These are phyloP conservation scores for Xylaria scruposa DNA, from an alignment of 495 filamentous ascomycete genomes.

Conservation along the genomic window DNA sequence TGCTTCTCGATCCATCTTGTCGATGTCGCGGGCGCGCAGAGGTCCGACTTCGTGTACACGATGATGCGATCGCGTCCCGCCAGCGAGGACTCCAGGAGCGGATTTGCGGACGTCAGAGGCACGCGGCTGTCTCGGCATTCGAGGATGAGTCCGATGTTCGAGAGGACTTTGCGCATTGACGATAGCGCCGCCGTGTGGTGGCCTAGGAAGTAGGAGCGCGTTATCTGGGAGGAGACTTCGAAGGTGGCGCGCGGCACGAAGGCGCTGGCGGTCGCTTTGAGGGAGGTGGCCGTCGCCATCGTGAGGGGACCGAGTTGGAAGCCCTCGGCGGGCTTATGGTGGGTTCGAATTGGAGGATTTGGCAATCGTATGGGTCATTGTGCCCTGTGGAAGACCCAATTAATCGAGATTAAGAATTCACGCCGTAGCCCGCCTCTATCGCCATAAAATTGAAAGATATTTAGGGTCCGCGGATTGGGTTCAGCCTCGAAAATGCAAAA, in stretches of 20 bases:
- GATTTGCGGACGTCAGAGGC: constrained; percentile 87
- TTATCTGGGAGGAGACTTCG: constrained; percentile 66
- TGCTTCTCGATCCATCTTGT: constrained; percentile 28
- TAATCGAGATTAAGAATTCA: neutral
- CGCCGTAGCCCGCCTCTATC: neutral
- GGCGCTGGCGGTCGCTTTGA: constrained; percentile 29
- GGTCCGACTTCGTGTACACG: constrained; percentile 90
- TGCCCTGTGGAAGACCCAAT: neutral
- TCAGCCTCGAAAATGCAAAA: constrained; percentile 7
- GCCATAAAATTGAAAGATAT: neutral
- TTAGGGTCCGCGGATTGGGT: neutral
- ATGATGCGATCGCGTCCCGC: constrained; percentile 72
- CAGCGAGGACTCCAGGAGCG: constrained; percentile 82
- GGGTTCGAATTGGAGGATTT: neutral
- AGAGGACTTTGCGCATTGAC: constrained; percentile 85
- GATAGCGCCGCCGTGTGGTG: constrained; percentile 85
- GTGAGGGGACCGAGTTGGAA: neutral
- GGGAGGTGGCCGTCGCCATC: neutral
- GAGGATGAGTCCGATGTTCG: constrained; percentile 83
- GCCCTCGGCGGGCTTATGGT: neutral
- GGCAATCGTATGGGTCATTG: constrained; percentile 2
- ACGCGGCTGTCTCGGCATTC: constrained; percentile 95
- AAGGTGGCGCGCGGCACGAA: constrained; percentile 81
- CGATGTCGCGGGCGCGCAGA: constrained; percentile 53
- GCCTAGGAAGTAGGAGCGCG: constrained; percentile 94